Evolutionary conservation across 2,329 filamentous ascomycete species (phyloP), one percentile per base, ranked within the genome.

Genomic region (Fusarium veterinarium): DNA sequence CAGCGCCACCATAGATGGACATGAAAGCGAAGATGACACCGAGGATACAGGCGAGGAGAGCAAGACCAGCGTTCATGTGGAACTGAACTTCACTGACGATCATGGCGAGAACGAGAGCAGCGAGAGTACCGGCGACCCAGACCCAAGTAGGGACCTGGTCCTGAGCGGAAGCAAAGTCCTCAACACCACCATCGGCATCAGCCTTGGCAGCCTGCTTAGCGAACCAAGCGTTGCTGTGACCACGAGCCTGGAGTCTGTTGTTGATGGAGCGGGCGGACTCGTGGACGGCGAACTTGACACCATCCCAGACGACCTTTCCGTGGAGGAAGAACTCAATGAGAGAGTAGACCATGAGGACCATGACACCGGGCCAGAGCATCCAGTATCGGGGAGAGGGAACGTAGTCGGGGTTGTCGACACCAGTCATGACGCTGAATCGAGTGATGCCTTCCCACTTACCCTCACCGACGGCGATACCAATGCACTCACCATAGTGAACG

Each of bases 1-100:
- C 88, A 19, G 89, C 89, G 52, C 88, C 83, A 13, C 81, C 81
- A 41, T 83, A 82, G 64, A 83, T 83, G 58, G 76, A 86, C 42
- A 90, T 82, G 80, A 90, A 88, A 52, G 88, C 86, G 78, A 90
- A 90, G 78, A 90, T 79, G 73, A 90, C 84, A 53, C 87, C 87
- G 33, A 90, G 81, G 72, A 90, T 78, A 66, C 88, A 84, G 51
- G 88, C 86, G 7, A 90, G 83, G 37, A 90, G 80, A 19, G 85
- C 86, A 74, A 89, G 85, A 35, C 88, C 88, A 12, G 88, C 83
- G 45, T 88, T 86, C 84, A 90, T 89, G 65, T 87, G 79, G 80
- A 86, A 89, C 70, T 89, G 86, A 9, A 88, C 80, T 52, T 84
- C 80, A 52, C 78, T 80, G 69, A 91, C 83, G 38, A 90, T 79